Percentiles rank a stretch among this genome's conserved stretches.
phyloP scores from a whole-genome alignment of 805 yeast species.

The Candida vartiovaarae region DNA sequence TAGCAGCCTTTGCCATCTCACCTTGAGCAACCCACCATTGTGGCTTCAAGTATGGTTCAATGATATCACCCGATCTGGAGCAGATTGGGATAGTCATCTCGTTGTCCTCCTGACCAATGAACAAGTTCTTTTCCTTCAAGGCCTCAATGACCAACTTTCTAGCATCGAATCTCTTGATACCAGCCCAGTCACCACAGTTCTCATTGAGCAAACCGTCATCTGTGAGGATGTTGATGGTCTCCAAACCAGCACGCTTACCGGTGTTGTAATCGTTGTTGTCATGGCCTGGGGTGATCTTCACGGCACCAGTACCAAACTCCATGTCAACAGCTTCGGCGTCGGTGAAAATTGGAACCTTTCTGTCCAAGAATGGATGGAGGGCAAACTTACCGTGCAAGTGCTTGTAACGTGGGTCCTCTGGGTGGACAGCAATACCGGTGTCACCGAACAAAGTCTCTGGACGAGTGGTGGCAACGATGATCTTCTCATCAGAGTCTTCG shows the following conservation, averaged over 20 bases:
- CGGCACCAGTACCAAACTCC: conserved; percentile 99
- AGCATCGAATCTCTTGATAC: conserved; percentile 92
- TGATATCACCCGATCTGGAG: conserved; percentile 93
- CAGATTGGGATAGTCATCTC: conserved; percentile 94
- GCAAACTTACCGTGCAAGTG: conserved; percentile 94
- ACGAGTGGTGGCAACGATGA: conserved; percentile 95
- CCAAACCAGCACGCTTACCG: conserved; percentile 89
- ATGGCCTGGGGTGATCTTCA: conserved; percentile 97
- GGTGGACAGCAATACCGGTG: conserved; percentile 96
- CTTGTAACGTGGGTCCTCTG: conserved; percentile 84
- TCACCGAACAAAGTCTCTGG: conserved; percentile 99
- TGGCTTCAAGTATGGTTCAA: conserved; percentile 95
- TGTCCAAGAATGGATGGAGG: conserved; percentile 82
- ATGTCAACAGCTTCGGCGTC: conserved; percentile 95
- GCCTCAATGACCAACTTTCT: conserved; percentile 76
- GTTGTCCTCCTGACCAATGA: conserved; percentile 81
- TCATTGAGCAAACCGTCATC: conserved; percentile 90
- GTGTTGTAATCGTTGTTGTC: conserved; percentile 95
- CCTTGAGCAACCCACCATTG: conserved; percentile 98
- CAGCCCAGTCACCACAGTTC: conserved; percentile 88
- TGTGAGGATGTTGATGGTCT: conserved; percentile 81
- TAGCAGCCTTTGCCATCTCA: conserved; percentile 83
- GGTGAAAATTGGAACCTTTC: conserved; percentile 78
- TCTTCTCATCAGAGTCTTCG: conserved; percentile 75
- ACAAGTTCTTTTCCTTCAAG: conserved; percentile 67